Conservation (phyloP, 345 rosid species). For the Eucalyptus marginata region DNA sequence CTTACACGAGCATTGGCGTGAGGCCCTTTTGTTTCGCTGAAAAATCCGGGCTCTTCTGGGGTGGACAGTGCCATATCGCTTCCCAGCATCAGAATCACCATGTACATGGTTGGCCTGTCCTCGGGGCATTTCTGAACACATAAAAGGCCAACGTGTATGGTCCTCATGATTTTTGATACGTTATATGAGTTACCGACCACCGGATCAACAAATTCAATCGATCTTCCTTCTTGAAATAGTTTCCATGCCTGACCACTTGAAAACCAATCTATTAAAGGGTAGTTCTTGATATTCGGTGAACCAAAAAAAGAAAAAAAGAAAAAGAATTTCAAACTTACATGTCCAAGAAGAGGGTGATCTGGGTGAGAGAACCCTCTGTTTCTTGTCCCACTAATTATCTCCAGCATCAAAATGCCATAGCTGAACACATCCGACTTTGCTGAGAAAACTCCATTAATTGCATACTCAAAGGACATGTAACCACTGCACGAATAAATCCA, state of each 20-base stretch:
- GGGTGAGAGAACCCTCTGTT: slow-evolving; percentile 16
- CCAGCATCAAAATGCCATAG: slow-evolving; percentile 16
- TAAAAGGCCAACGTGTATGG: slow-evolving; percentile 28
- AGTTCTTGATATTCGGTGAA: not conserved
- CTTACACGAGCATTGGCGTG: not conserved
- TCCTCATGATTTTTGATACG: slow-evolving; percentile 7
- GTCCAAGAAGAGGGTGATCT: slow-evolving; percentile 13
- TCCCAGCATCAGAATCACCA: slow-evolving; percentile 27
- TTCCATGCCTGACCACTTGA: slow-evolving; percentile 20
- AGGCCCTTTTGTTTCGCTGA: not conserved
- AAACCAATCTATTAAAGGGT: not conserved
- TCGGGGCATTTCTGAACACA: slow-evolving; percentile 32
- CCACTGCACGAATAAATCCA: slow-evolving; percentile 2
- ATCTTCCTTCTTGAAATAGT: slow-evolving; percentile 13
- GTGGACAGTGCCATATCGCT: slow-evolving; percentile 20
- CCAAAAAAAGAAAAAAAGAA: not conserved
- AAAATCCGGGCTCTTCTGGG: slow-evolving; percentile 28
- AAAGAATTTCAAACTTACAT: not conserved
- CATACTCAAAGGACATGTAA: slow-evolving; percentile 30
- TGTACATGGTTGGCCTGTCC: slow-evolving; percentile 34
- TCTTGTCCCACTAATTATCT: slow-evolving; percentile 12
- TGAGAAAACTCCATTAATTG: slow-evolving; percentile 17
- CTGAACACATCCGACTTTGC: slow-evolving; percentile 20
- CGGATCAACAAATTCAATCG: slow-evolving; percentile 17
- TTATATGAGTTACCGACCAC: not conserved